Base-by-base conservation (phyloP, 2,329 filamentous ascomycete species). In the Hypocreales sp. region DNA sequence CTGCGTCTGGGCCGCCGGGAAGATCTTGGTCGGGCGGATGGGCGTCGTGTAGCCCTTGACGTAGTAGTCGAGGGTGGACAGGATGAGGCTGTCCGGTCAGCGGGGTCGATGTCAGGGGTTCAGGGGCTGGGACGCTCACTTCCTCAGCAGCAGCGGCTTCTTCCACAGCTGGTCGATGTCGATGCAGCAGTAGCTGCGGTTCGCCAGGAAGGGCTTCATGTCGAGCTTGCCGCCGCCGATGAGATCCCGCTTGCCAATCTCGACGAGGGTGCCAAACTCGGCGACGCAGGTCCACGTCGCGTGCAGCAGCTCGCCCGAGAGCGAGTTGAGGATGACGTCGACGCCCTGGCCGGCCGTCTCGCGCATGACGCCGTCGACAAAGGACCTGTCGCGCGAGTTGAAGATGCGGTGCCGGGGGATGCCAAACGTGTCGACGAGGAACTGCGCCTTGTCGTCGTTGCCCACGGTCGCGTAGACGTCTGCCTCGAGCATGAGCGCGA, bases 191-290 rank as follows among this genome's bases (percentile, higher is more conserved):
- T 47, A 55, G 4, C 39, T 40, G 0, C 49, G 41, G 5, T 46
- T 51, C 1, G 31, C 30, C 1, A 46, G 37, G 20, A 68, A 67
- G 0, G 46, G 44, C 0, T 44, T 30, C 60, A 68, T 61, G 3
- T 53, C 48, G 2, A 67, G 45, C 4, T 42, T 37, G 4, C 45
- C 51, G 7, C 51, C 47, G 2, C 50, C 48, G 1, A 39, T 11
- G 7, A 54, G 33, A 25, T 55, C 51, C 10, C 40, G 38, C 24
- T 48, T 50, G 2, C 48, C 50, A 12, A 56, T 43, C 27, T 57
- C 53, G 0, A 57, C 19, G 29, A 57, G 45, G 1, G 26, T 39
- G 2, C 54, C 54, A 18, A 37, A 47, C 11, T 36, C n/a, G 3
- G 52, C 47, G 4, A 58, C 38, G 28, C 48, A 54, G 8, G 41